Percentiles rank a stretch among this genome's conserved stretches.
phyloP scores from a whole-genome alignment of 2,329 filamentous ascomycete species.

The Dothistroma pini region DNA sequence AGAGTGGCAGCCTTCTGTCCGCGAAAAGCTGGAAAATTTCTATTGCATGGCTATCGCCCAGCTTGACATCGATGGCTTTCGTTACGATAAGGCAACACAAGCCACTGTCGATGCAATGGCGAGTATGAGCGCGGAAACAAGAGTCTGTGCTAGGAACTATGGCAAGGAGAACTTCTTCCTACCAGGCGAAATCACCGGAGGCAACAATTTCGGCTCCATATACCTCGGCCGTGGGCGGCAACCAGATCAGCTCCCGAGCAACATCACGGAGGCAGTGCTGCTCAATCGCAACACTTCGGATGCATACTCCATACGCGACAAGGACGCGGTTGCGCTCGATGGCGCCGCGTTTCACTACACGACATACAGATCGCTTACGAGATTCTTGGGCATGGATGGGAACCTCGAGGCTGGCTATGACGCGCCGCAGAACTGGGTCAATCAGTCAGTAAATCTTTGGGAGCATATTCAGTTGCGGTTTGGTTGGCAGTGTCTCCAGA shows the following conservation, averaged over 20 bases:
- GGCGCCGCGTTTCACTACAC: conserved; percentile 61
- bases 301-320: conserved; percentile 50
- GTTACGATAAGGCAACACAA: conserved; percentile 62
- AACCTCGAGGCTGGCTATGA: conserved; percentile 53
- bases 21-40: conserved; percentile 54
- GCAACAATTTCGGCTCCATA: conserved; percentile 56
- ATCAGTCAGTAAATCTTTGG: too few species aligned
- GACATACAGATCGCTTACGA: conserved; percentile 55
- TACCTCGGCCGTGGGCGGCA: conserved; percentile 60
- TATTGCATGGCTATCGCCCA: conserved; percentile 59
- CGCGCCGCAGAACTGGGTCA: conserved; percentile 49
- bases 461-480: too few species aligned
- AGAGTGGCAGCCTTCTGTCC: conserved; percentile 58
- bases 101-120: conserved; percentile 58
- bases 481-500: too few species aligned
- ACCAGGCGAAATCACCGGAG: conserved; percentile 58
- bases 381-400: conserved; percentile 57
- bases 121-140: conserved; percentile 53
- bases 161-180: conserved; percentile 61
- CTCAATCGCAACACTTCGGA: conserved; percentile 46
- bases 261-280: conserved; percentile 46
- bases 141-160: conserved; percentile 53
- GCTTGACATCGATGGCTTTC: conserved; percentile 61
- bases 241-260: conserved; percentile 49
- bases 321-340: conserved; percentile 52